These are phyloP conservation scores for Fusarium aywerte DNA, from an alignment of 2,329 filamentous ascomycete species.

Conservation along the genomic window DNA sequence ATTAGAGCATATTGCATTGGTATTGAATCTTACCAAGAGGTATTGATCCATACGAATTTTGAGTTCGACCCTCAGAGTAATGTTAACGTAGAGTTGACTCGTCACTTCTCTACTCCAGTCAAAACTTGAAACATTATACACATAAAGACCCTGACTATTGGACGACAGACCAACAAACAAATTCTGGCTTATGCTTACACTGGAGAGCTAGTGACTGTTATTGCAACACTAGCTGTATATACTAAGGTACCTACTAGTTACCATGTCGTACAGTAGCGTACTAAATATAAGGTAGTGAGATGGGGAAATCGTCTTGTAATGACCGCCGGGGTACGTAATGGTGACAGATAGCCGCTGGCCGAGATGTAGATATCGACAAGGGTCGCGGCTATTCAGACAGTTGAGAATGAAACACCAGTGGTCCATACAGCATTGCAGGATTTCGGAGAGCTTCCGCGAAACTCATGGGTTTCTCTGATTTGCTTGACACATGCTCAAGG, in stretches of 20 bases:
- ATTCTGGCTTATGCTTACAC: not conserved
- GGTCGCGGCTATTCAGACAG: not conserved
- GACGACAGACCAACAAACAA: not conserved
- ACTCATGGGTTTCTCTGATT: not conserved
- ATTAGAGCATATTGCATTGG: not conserved
- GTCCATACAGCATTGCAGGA: not conserved
- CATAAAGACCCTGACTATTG: not conserved
- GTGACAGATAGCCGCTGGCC: not conserved
- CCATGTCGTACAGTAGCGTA: not conserved
- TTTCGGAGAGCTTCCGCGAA: not conserved
- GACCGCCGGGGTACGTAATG: not conserved
- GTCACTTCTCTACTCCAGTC: not conserved
- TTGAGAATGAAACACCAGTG: not conserved
- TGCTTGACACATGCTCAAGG: not conserved
- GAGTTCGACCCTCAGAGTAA: not conserved
- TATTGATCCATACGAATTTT: not conserved
- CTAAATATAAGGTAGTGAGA: not conserved
- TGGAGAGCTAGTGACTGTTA: not conserved
- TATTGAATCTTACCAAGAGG: not conserved
- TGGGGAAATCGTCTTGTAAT: not conserved
- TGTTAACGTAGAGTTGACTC: not conserved
- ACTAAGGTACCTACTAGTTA: no score
- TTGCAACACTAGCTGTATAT: no score
- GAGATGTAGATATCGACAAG: not conserved
- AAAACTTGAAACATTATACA: constrained; percentile 36